A percentile compares a stretch with the other conserved stretches of the same genome.
phyloP scores from a whole-genome alignment of 495 filamentous ascomycete species.

The Neurospora terricola region DNA sequence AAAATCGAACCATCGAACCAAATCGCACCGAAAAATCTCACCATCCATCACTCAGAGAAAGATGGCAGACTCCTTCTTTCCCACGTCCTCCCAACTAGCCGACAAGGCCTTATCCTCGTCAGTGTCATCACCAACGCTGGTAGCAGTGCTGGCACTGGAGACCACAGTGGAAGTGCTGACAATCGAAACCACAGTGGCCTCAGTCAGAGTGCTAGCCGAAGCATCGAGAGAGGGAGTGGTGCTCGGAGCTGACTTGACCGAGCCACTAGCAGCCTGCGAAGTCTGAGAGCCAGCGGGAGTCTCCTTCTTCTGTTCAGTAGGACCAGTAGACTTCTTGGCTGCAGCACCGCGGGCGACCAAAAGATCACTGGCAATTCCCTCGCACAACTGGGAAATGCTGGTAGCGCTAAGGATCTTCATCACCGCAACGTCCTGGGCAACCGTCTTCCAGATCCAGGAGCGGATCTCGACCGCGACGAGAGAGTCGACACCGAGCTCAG shows the following conservation, averaged over 20 bases:
- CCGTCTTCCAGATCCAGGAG: constrained; percentile 34
- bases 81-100: not conserved
- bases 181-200: not conserved
- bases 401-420: constrained; percentile 39
- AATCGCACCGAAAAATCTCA: not conserved
- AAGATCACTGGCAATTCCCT: constrained; percentile 3
- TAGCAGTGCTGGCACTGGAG: not conserved
- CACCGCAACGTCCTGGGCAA: constrained; percentile 37
- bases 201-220: not conserved
- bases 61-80: not conserved
- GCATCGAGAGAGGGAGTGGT: not conserved
- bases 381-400: constrained; percentile 23
- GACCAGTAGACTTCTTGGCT: not conserved
- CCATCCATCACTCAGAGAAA: not conserved
- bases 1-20: not conserved
- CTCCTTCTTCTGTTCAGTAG: not conserved
- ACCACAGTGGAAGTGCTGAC: not conserved
- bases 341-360: not conserved
- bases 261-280: not conserved
- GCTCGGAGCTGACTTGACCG: not conserved
- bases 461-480: constrained; percentile 40
- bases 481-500: constrained; percentile 35
- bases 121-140: not conserved
- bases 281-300: not conserved
- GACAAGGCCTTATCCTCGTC: not conserved